Evolutionary conservation across 352 stramenopile genomes (phyloP), one percentile per base, ranked within the genome.

Genomic region (Globisporangium acanthophoron): DNA sequence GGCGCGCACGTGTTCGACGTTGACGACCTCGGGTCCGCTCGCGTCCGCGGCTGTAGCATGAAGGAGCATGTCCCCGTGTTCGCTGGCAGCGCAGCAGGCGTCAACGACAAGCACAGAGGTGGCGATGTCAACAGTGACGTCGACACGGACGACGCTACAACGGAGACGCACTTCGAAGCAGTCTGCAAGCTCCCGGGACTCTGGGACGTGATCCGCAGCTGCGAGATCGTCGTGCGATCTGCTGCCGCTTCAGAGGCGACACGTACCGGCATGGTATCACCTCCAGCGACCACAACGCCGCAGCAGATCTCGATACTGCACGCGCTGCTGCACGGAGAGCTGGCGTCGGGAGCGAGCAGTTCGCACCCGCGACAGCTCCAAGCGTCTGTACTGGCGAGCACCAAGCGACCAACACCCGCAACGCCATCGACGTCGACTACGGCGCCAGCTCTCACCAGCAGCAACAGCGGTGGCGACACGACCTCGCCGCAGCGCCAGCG

Each of bases 1-100:
- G 63, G 58, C 18, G 66, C 64, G 18, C 56, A 60, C 5, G 66
- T 78, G 43, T 90, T 88, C 50, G 71, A 73, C 44, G 65, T 64
- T 6, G 75, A 80, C 33, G 71, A 88, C 3, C 70, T 71, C 21
- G 41, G 41, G 5, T 5, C 5, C 5, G 41, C 13, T 20, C 41
- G 5, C 41, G 16, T 11, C 5, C 41, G 62, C 3, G 80, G 80
- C 0, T 90, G 80, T 64, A 76, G 65, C 45, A 67, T 49, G 18
- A 72, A 62, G 29, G 53, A 74, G 5, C 80, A 90, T 50, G 59
- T 63, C 13, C 56, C 72, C 2, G 24, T 44, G 4, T 61, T 61
- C 3, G 27, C 63, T n/a, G 24, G 58, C 11, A 43, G 59, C 3
- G 54, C 66, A 46, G 41, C 9, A 13, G 13, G 9, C 39, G 39